These are phyloP conservation scores for Purpureocillium lavendulum DNA, from an alignment of 2,329 filamentous ascomycete species.

Conservation along the genomic window DNA sequence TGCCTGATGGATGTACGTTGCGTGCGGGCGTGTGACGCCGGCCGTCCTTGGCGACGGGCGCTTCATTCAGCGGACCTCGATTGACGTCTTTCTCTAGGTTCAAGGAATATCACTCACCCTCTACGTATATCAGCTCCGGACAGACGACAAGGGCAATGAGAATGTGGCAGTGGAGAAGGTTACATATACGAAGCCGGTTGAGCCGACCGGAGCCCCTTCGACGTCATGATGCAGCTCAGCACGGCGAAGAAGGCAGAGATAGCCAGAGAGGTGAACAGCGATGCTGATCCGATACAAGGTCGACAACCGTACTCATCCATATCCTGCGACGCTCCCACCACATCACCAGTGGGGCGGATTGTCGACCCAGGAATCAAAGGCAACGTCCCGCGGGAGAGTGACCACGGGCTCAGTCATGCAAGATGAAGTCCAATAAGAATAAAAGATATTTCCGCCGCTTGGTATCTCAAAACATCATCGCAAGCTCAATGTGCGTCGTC, in stretches of 20 bases:
- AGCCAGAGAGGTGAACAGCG: conserved; percentile 9
- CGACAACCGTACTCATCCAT: too few relatives aligned
- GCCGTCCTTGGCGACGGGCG: too few relatives aligned
- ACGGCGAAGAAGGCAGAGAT: background rate
- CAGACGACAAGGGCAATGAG: conserved; percentile 67
- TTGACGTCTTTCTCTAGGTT: conserved; percentile 45
- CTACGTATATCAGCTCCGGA: conserved; percentile 85
- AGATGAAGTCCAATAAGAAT: conserved; percentile 20
- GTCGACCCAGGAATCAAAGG: conserved; percentile 5
- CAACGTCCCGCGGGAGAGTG: too few relatives aligned
- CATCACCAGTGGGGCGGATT: conserved; percentile 6
- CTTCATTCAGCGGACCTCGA: too few relatives aligned
- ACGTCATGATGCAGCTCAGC: conserved; percentile 19
- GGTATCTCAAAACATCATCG: conserved; percentile 24
- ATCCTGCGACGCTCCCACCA: too few relatives aligned
- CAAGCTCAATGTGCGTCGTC: conserved; percentile 17
- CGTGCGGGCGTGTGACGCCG: background rate
- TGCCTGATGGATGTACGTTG: conserved; percentile 91
- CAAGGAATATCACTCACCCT: conserved; percentile 93
- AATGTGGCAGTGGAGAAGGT: conserved; percentile 81
- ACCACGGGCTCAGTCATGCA: too few relatives aligned
- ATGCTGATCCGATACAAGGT: conserved; percentile 7
- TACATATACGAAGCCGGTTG: conserved; percentile 71
- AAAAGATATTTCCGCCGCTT: conserved; percentile 23
- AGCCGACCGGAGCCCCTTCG: conserved; percentile 42